These are phyloP conservation scores for Auxenochlorella pyrenoidosa DNA, from an alignment of 139 green algal genomes.

Conservation along the genomic window DNA sequence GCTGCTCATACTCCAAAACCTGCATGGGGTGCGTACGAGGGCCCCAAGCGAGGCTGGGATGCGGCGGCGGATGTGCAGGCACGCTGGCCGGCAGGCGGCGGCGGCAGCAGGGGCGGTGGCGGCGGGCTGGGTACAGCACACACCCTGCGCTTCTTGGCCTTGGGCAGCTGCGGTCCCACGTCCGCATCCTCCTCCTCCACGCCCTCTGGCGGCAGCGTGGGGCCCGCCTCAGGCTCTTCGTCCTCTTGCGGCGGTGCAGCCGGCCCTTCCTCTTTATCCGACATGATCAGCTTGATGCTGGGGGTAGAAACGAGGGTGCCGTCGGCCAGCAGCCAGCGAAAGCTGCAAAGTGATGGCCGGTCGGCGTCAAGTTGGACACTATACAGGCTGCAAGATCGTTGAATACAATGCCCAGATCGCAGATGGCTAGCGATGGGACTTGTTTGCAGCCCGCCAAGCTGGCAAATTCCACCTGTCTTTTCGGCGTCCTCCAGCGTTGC, in stretches of 20 bases:
- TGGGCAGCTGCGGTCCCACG: constrained; percentile 57
- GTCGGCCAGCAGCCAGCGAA: background rate
- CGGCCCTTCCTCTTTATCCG: background rate
- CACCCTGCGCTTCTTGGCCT: constrained; percentile 72
- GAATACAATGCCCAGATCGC: no score
- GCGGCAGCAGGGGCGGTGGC: background rate
- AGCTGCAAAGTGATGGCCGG: background rate
- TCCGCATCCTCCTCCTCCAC: constrained; percentile 14
- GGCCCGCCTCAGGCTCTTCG: background rate
- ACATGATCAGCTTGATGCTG: background rate
- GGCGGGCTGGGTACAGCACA: no score
- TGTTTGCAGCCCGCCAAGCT: no score
- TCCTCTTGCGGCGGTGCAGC: background rate
- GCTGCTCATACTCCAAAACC: constrained; percentile 80
- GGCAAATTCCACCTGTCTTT: background rate
- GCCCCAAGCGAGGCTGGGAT: no score
- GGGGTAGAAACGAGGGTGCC: no score
- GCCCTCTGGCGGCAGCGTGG: background rate
- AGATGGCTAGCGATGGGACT: no score
- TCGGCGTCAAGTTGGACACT: no score
- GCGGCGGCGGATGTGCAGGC: background rate
- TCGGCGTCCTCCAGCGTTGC: background rate
- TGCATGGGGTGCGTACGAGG: constrained; percentile 29
- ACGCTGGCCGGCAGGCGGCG: background rate
- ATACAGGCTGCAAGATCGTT: no score